Evolutionary conservation across 805 yeast species (phyloP).

Genomic region (Kodamaea laetipori): DNA sequence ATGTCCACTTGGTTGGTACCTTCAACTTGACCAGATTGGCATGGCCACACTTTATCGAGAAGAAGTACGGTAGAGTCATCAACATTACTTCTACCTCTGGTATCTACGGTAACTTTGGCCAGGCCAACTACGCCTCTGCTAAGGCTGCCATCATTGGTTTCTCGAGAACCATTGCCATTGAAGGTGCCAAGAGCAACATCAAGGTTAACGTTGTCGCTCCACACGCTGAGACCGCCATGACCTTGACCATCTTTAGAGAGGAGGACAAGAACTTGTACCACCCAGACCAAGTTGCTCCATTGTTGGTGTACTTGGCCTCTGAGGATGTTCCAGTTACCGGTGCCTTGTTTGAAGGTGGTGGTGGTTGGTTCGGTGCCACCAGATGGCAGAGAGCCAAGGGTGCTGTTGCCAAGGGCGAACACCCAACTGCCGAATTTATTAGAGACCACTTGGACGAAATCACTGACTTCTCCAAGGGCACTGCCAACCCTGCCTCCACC

Average conservation of each 20-base stretch:
- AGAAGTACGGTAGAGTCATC: constrained; percentile 77
- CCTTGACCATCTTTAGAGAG: constrained; percentile 78
- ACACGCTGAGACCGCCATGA: constrained; percentile 98
- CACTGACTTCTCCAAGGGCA: constrained; percentile 58
- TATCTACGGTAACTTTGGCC: constrained; percentile 96
- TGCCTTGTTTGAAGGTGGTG: constrained; percentile 87
- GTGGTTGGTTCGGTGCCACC: constrained; percentile 94
- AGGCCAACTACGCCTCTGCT: constrained; percentile 93
- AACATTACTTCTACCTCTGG: constrained; percentile 96
- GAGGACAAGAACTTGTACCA: constrained; percentile 81
- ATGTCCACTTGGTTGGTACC: constrained; percentile 83
- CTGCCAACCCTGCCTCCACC: constrained; percentile 59
- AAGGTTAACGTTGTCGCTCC: constrained; percentile 88
- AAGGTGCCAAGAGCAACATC: constrained; percentile 80
- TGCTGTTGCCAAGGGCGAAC: constrained; percentile 58
- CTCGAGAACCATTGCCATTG: constrained; percentile 83
- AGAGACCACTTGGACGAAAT: constrained; percentile 67
- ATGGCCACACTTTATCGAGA: constrained; percentile 85
- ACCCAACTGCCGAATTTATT: constrained; percentile 67
- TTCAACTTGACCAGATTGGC: constrained; percentile 82
- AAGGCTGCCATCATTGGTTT: constrained; percentile 87
- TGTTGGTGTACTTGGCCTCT: constrained; percentile 76
- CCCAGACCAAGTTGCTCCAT: constrained; percentile 88
- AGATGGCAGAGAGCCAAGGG: constrained; percentile 96
- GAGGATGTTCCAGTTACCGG: constrained; percentile 75